These are phyloP conservation scores for Boeremia lycopersici DNA, from an alignment of 2,329 filamentous ascomycete genomes.

Conservation along the genomic window DNA sequence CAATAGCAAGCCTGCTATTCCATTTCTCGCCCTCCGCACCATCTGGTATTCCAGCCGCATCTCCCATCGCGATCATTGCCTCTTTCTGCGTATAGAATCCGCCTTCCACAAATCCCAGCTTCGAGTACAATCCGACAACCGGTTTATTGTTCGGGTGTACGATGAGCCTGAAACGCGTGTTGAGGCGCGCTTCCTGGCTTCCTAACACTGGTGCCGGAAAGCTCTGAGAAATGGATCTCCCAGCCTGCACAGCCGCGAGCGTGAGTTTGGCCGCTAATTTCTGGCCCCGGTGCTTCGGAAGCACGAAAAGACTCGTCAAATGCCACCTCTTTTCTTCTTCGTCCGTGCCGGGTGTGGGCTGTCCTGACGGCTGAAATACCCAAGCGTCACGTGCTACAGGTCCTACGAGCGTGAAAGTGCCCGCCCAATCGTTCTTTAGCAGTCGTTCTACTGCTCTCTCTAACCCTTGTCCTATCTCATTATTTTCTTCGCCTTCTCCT, in stretches of 20 bases:
- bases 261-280: background rate
- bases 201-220: background rate
- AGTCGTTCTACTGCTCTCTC: background rate
- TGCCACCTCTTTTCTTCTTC: background rate
- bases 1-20: background rate
- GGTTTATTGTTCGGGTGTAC: background rate
- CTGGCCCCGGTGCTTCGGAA: background rate
- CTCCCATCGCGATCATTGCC: constrained; percentile 1
- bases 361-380: background rate
- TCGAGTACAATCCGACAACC: background rate
- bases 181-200: background rate
- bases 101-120: background rate
- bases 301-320: constrained; percentile 5
- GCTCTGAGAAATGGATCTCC: background rate
- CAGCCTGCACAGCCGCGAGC: background rate
- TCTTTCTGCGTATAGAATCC: constrained; percentile 1
- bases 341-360: background rate
- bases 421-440: background rate
- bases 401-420: constrained; percentile 3
- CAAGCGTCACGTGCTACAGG: background rate
- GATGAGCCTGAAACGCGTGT: constrained; percentile 1
- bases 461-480: background rate
- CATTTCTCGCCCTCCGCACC: background rate
- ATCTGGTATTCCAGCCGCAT: background rate
- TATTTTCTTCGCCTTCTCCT: background rate